Percentiles rank a stretch among this genome's conserved stretches.
Conservation (phyloP, 2,329 filamentous ascomycete genomes). For the Nothophoma quercina region DNA sequence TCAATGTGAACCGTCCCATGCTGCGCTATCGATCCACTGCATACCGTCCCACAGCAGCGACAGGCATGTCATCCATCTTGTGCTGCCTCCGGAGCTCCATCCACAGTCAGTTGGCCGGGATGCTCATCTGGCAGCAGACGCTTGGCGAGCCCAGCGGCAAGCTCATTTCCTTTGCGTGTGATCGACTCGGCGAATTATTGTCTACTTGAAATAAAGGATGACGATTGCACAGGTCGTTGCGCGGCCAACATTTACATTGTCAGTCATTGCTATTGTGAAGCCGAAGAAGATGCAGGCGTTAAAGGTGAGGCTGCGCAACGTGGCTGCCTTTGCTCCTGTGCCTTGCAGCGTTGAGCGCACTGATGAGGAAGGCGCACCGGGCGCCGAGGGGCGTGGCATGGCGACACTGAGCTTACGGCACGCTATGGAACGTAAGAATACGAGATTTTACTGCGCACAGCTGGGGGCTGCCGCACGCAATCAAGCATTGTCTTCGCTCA, state of each 20-base stretch:
- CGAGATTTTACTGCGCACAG: conserved; percentile 11
- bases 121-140: conserved; percentile 5
- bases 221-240: conserved; percentile 3
- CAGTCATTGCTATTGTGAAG: background rate
- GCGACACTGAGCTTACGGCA: conserved; percentile 13
- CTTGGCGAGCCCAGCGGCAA: conserved; percentile 13
- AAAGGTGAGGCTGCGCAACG: conserved; percentile 5
- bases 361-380: conserved; percentile 15
- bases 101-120: conserved; percentile 5
- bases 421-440: conserved; percentile 11
- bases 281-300: background rate
- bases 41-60: conserved; percentile 12
- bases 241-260: background rate
- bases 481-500: background rate
- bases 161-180: conserved; percentile 14
- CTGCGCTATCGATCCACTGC: conserved; percentile 4
- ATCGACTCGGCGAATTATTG: conserved; percentile 15
- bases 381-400: conserved; percentile 13
- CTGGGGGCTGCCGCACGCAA: conserved; percentile 6
- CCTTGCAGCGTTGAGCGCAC: conserved; percentile 4
- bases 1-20: background rate
- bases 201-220: conserved; percentile 4
- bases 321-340: conserved; percentile 1
- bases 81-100: conserved; percentile 3
- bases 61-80: conserved; percentile 13